Conservation (phyloP, 345 rosid genomes). For the Eucalyptus sp. region DNA sequence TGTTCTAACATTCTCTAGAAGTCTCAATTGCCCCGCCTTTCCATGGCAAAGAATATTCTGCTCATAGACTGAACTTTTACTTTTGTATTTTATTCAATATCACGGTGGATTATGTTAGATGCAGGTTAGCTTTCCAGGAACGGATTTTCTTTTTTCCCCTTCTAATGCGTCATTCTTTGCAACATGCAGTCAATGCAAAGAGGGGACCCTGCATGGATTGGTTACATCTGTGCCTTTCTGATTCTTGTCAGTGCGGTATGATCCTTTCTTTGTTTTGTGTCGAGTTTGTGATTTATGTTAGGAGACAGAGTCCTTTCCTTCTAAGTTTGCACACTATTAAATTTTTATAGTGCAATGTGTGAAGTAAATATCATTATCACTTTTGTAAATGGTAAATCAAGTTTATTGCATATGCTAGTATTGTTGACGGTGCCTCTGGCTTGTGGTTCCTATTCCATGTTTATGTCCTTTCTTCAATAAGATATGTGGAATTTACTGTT, state of each 20-base stretch:
- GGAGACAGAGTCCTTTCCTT: background rate
- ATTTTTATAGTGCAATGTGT: background rate
- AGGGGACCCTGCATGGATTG: conserved; percentile 87
- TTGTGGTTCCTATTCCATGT: background rate
- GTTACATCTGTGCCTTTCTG: conserved; percentile 71
- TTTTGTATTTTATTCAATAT: background rate
- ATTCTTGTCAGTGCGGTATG: conserved; percentile 57
- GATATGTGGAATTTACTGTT: too few species aligned
- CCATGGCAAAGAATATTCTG: background rate
- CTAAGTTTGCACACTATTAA: background rate
- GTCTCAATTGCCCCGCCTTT: background rate
- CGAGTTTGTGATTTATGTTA: background rate
- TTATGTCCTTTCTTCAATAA: background rate
- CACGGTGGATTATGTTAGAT: background rate
- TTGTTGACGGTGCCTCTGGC: background rate
- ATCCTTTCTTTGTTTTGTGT: background rate
- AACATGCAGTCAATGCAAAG: conserved; percentile 84
- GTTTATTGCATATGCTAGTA: background rate
- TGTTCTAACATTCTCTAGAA: background rate
- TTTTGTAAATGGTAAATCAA: background rate
- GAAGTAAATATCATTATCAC: background rate
- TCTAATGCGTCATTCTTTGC: background rate
- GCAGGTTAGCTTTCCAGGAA: background rate
- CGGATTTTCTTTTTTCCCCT: background rate
- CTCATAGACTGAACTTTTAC: background rate